Conservation (phyloP, 805 yeast species). For the Jamesozyma spencerorum region DNA sequence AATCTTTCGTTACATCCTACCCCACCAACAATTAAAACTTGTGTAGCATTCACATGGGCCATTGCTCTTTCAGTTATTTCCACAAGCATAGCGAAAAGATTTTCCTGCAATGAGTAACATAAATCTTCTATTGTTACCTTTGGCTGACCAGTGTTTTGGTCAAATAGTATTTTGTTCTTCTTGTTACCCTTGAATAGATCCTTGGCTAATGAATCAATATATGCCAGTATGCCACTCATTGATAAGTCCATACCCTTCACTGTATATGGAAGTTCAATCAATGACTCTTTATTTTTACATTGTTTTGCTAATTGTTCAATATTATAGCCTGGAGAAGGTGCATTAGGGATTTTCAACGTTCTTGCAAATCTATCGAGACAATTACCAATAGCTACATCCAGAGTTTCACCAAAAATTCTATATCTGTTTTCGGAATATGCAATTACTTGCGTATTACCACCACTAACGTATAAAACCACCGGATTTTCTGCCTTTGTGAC, state of each 20-base stretch:
- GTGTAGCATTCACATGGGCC: slow-evolving; percentile 89
- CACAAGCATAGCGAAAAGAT: slow-evolving; percentile 88
- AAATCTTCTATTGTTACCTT: slow-evolving; percentile 72
- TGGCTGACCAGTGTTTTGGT: slow-evolving; percentile 34
- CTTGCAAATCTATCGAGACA: slow-evolving; percentile 95
- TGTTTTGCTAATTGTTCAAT: slow-evolving; percentile 87
- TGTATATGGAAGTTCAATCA: slow-evolving; percentile 82
- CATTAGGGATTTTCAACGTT: slow-evolving; percentile 76
- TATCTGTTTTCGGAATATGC: slow-evolving; percentile 91
- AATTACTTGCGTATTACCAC: slow-evolving; percentile 97
- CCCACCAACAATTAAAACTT: slow-evolving; percentile 93
- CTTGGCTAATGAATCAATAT: slow-evolving; percentile 70
- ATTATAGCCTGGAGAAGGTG: slow-evolving; percentile 95
- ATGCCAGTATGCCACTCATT: slow-evolving; percentile 90
- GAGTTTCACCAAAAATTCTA: slow-evolving; percentile 97
- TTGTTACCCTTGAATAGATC: slow-evolving; percentile 46
- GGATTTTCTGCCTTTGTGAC: slow-evolving; percentile 98
- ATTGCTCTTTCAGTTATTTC: slow-evolving; percentile 97
- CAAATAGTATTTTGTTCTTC: slow-evolving; percentile 32
- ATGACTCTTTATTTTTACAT: slow-evolving; percentile 35
- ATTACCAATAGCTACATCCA: slow-evolving; percentile 96
- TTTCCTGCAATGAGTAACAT: slow-evolving; percentile 88
- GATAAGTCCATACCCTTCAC: slow-evolving; percentile 98
- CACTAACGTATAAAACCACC: slow-evolving; percentile 92
- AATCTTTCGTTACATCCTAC: slow-evolving; percentile 92